phyloP scores from a whole-genome alignment of 1,139 yeast genomes.

The Saccharomyces hybrid region DNA sequence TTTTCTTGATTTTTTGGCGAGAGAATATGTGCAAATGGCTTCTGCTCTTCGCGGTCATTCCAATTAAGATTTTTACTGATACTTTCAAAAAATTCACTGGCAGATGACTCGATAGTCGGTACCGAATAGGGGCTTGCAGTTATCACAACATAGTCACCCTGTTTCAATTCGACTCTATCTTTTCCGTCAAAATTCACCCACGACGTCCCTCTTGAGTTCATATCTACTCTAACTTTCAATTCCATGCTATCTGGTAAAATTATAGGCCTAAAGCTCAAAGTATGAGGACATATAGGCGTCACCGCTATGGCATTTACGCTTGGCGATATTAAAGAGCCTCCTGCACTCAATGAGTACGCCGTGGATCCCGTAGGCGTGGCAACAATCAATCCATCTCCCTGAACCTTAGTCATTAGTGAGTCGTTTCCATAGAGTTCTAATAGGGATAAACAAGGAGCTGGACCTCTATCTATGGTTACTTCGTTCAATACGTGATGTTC shows the following conservation, averaged over 20 bases:
- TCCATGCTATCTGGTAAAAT: slow-evolving; percentile 81
- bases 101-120: slow-evolving; percentile 72
- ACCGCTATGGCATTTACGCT: slow-evolving; percentile 82
- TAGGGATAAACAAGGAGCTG: slow-evolving; percentile 80
- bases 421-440: slow-evolving; percentile 81
- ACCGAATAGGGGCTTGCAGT: slow-evolving; percentile 77
- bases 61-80: slow-evolving; percentile 79
- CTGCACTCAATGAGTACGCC: slow-evolving; percentile 84
- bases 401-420: slow-evolving; percentile 71
- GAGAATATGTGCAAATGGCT: slow-evolving; percentile 47
- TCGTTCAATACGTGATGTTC: slow-evolving; percentile 82
- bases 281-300: slow-evolving; percentile 90
- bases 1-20: slow-evolving; percentile 28
- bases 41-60: slow-evolving; percentile 79
- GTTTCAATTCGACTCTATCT: slow-evolving; percentile 59
- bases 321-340: slow-evolving; percentile 89
- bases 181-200: slow-evolving; percentile 92
- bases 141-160: slow-evolving; percentile 71
- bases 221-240: slow-evolving; percentile 66
- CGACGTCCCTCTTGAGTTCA: slow-evolving; percentile 61
- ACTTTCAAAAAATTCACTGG: slow-evolving; percentile 75
- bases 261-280: slow-evolving; percentile 80
- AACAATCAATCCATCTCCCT: slow-evolving; percentile 81
- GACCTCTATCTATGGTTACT: slow-evolving; percentile 80
- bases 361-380: slow-evolving; percentile 94